Percentiles rank a stretch among this genome's conserved stretches.
Evolutionary conservation across 2,329 filamentous ascomycete species (phyloP).

Genomic region (Fusarium falciforme): DNA sequence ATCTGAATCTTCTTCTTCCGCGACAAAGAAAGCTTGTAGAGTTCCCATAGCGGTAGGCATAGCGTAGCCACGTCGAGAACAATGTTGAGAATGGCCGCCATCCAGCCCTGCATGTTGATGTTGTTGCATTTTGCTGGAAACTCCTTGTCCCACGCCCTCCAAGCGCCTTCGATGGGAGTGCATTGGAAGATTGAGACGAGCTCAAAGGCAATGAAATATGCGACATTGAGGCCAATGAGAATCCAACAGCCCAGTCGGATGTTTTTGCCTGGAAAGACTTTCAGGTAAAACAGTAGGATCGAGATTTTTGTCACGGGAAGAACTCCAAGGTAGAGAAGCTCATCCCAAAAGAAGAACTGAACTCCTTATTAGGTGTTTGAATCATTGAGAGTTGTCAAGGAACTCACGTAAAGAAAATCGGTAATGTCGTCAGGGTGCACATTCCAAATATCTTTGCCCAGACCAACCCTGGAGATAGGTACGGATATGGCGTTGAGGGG

Average conservation of each 20-base stretch:
- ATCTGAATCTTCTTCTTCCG: constrained; percentile 20
- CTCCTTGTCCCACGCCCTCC: constrained; percentile 60
- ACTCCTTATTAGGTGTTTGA: accelerated
- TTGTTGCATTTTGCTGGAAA: constrained; percentile 59
- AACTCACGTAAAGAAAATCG: constrained; percentile 15
- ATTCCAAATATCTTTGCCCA: constrained; percentile 19
- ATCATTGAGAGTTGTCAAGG: accelerated
- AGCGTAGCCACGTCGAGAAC: constrained; percentile 53
- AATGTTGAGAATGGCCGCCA: constrained; percentile 61
- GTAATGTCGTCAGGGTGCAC: constrained; percentile 11
- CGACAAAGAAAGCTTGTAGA: constrained; percentile 9
- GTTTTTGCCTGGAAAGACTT: constrained; percentile 6
- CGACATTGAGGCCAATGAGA: constrained; percentile 27
- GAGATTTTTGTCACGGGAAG: constrained; percentile 13
- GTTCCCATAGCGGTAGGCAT: constrained; percentile 5
- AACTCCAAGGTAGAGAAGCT: constrained; percentile 7
- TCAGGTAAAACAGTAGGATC: constrained; percentile 18
- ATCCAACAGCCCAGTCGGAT: constrained; percentile 10
- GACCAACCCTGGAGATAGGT: not conserved
- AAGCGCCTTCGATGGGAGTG: constrained; percentile 59
- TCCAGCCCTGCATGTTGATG: constrained; percentile 59
- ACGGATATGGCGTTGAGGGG: constrained; percentile 13
- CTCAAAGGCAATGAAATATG: constrained; percentile 32
- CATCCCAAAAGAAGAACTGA: constrained; percentile 22
- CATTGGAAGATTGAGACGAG: constrained; percentile 60